Base-by-base conservation (phyloP, 768 basidiomycete genomes). In the Boletus rubescentipes region DNA sequence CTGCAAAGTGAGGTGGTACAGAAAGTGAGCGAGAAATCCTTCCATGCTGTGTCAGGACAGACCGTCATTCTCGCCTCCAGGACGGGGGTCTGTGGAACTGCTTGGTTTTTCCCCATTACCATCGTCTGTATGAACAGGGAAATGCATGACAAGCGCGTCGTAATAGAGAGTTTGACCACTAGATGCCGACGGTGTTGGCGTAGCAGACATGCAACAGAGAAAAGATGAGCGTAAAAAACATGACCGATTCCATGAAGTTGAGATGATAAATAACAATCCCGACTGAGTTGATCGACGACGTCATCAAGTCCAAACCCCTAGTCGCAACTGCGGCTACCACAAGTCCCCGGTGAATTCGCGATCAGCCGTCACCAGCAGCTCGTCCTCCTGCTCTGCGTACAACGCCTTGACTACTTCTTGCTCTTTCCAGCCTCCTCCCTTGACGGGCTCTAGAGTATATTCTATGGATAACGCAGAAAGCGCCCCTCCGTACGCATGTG, bases 401-500 rank as follows among this genome's bases (percentile, higher is more conserved):
- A 72, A 35, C 20, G 71, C 71, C 54, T 68, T 70, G 44, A 72
- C 71, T 4, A 73, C 59, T 53, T 72, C 71, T 49, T 69, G 70
- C 55, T 74, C 74, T 49, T 64, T 69, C 64, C 65, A 69, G 18
- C 69, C 69, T 15, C 69, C 69, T 21, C 66, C 55, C 16, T 69
- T 61, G 46, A 82, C 67, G 3, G 91, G 91, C 9, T 82, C 83
- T 23, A 97, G 79, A 2, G 83, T 87, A 72, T 98, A 96, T 34
- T 87, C 79, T 51, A 98, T 86, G 14, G 90, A 91, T 11, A 98
- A 73, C 4, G 94, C 93, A 2, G 94, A 95, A 6, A 97, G 76
- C 0, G 83, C 85, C 12, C 96, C 96, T n/a, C 92, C 94, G 62
- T 97, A 98, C 2, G 95, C 95, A 67, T 90, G 91, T 5, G 93